Evolutionary conservation across 805 yeast species (phyloP).

Genomic region (Candida suzukii): DNA sequence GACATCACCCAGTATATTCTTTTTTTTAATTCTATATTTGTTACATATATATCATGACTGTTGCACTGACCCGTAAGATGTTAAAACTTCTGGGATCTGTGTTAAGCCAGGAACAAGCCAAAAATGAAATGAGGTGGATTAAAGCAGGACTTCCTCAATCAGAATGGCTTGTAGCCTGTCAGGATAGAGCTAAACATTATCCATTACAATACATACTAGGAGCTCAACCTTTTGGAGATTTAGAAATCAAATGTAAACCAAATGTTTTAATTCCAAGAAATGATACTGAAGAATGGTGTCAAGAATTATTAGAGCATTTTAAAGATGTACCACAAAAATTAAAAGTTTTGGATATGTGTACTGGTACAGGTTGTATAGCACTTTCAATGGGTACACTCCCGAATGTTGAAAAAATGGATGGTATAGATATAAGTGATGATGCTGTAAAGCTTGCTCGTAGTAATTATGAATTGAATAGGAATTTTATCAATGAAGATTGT

Average conservation of each 20-base stretch:
- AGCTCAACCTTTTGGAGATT: constrained; percentile 75
- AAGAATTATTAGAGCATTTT: constrained; percentile 28
- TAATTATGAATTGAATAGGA: constrained; percentile 25
- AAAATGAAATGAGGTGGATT: constrained; percentile 61
- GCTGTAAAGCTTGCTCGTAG: constrained; percentile 47
- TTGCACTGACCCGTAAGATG: no score
- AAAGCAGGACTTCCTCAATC: constrained; percentile 41
- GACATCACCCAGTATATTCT: no score
- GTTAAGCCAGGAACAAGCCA: no score
- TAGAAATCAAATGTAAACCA: constrained; percentile 50
- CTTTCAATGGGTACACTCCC: constrained; percentile 35
- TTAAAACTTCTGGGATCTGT: no score
- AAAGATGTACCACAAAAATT: constrained; percentile 8
- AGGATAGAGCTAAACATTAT: constrained; percentile 39
- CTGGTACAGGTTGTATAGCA: constrained; percentile 88
- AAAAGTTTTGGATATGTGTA: constrained; percentile 60
- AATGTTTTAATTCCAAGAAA: constrained; percentile 85
- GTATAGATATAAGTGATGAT: constrained; percentile 47
- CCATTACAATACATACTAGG: constrained; percentile 87
- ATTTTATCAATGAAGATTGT: neutral
- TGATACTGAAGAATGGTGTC: constrained; percentile 93
- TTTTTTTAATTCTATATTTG: no score
- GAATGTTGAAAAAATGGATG: constrained; percentile 20
- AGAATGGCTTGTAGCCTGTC: constrained; percentile 47
- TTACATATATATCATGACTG: no score